A percentile compares a stretch with the other conserved stretches of the same genome.
These are phyloP conservation scores for Sphaerostilbella broomeana DNA, from an alignment of 2,329 filamentous ascomycete species.

Conservation along the genomic window DNA sequence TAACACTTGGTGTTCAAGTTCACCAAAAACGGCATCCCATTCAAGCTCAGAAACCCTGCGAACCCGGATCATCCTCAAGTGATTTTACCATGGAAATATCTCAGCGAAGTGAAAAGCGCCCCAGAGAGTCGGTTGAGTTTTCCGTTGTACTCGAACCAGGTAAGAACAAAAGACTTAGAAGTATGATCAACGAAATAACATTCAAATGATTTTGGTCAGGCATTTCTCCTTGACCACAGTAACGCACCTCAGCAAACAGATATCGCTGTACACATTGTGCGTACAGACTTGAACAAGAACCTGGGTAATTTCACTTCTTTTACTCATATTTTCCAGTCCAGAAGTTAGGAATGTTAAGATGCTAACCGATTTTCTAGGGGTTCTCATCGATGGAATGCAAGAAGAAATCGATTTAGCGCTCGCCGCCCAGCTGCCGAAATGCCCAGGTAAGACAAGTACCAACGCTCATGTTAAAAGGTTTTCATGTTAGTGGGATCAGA, in stretches of 20 bases:
- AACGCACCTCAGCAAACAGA: background rate
- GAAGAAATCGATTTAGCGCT: slow-evolving; percentile 1
- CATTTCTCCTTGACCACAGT: background rate
- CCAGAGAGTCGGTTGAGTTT: background rate
- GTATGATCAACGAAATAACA: no score
- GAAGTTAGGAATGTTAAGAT: no score
- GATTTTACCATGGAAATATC: slow-evolving; percentile 1
- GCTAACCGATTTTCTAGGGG: background rate
- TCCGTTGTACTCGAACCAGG: background rate
- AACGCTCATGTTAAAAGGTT: no score
- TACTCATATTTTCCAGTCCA: background rate
- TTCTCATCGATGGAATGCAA: background rate
- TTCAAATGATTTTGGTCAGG: background rate
- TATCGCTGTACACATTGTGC: background rate
- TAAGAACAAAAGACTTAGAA: background rate
- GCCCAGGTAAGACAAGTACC: background rate
- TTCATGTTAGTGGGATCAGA: no score
- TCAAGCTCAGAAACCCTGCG: slow-evolving; percentile 1
- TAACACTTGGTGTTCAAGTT: background rate
- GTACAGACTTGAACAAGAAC: slow-evolving; percentile 1
- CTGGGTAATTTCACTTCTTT: background rate
- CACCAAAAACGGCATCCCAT: background rate
- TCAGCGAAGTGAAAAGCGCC: background rate
- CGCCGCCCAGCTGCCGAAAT: background rate
- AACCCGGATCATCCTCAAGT: background rate